Percentiles rank a stretch among this genome's conserved stretches.
These are phyloP conservation scores for Corchorus olitorius DNA, from an alignment of 345 rosid species.

Conservation along the genomic window DNA sequence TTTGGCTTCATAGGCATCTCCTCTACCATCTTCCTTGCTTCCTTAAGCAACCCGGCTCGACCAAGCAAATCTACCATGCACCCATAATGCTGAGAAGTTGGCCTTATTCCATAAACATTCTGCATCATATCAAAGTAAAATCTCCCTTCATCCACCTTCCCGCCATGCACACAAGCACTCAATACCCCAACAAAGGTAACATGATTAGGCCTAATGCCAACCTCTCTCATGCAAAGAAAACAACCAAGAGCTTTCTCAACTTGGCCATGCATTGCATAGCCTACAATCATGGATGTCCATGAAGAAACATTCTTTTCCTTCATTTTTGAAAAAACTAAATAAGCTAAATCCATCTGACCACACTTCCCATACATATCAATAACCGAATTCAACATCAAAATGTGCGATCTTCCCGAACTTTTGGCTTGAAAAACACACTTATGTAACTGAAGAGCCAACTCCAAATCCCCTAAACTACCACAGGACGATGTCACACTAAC, in stretches of 20 bases:
- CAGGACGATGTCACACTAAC: conserved; percentile 77
- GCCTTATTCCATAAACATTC: conserved; percentile 48
- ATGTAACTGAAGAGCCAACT: conserved; percentile 72
- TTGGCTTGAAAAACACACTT: conserved; percentile 64
- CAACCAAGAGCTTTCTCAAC: conserved; percentile 56
- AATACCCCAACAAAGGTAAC: conserved; percentile 80
- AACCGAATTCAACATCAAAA: conserved; percentile 74
- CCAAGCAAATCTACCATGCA: conserved; percentile 83
- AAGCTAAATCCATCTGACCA: conserved; percentile 79
- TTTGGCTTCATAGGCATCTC: conserved; percentile 81
- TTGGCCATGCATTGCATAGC: conserved; percentile 68
- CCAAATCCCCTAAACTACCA: conserved; percentile 69
- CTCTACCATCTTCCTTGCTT: conserved; percentile 66
- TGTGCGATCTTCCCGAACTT: conserved; percentile 40
- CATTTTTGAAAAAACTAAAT: conserved; percentile 53
- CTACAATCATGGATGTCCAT: conserved; percentile 84
- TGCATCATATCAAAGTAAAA: conserved; percentile 60
- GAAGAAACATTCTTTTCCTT: conserved; percentile 62
- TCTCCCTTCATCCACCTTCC: conserved; percentile 68
- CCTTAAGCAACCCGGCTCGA: conserved; percentile 68
- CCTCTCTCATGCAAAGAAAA: conserved; percentile 58
- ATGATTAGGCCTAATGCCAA: conserved; percentile 58
- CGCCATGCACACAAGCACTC: conserved; percentile 87
- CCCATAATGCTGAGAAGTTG: conserved; percentile 66
- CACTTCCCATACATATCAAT: conserved; percentile 84